phyloP scores from a whole-genome alignment of 2,329 filamentous ascomycete genomes.

The Coleophoma cylindrospora region DNA sequence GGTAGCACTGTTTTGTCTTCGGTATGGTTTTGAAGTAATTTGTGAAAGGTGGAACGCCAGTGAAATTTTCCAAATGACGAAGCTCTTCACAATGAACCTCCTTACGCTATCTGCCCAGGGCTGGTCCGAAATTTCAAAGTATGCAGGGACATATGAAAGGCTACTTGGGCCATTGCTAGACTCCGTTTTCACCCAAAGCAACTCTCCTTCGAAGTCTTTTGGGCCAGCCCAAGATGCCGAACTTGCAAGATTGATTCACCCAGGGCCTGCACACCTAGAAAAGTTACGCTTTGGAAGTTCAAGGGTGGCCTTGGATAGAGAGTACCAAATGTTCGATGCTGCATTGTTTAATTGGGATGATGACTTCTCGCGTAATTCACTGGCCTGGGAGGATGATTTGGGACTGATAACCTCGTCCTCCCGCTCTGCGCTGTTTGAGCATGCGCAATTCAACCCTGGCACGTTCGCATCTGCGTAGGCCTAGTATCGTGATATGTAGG shows the following conservation, averaged over 20 bases:
- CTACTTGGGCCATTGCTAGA: slow-evolving; percentile 26
- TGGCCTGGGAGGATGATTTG: too few relatives aligned
- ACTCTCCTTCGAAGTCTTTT: neutral
- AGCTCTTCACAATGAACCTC: slow-evolving; percentile 27
- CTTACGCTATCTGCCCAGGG: slow-evolving; percentile 25
- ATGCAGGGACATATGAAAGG: slow-evolving; percentile 9
- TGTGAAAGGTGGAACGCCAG: too few relatives aligned
- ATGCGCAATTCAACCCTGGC: too few relatives aligned
- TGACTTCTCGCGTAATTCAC: too few relatives aligned
- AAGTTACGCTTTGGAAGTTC: too few relatives aligned
- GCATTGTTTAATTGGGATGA: too few relatives aligned
- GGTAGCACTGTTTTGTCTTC: slow-evolving; percentile 25
- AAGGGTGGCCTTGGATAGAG: too few relatives aligned
- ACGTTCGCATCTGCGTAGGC: too few relatives aligned
- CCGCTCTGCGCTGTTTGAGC: too few relatives aligned
- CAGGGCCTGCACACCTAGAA: neutral
- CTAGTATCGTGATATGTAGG: too few relatives aligned
- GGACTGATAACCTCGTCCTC: too few relatives aligned
- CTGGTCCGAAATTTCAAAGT: slow-evolving; percentile 27
- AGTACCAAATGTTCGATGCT: too few relatives aligned
- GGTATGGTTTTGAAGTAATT: slow-evolving; percentile 8
- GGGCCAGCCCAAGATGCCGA: slow-evolving; percentile 7
- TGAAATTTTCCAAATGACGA: slow-evolving; percentile 27
- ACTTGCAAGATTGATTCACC: slow-evolving; percentile 5
- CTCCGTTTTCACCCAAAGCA: slow-evolving; percentile 17